Base-by-base conservation (phyloP, 2,329 filamentous ascomycete species). In the Fusarium agapanthi region DNA sequence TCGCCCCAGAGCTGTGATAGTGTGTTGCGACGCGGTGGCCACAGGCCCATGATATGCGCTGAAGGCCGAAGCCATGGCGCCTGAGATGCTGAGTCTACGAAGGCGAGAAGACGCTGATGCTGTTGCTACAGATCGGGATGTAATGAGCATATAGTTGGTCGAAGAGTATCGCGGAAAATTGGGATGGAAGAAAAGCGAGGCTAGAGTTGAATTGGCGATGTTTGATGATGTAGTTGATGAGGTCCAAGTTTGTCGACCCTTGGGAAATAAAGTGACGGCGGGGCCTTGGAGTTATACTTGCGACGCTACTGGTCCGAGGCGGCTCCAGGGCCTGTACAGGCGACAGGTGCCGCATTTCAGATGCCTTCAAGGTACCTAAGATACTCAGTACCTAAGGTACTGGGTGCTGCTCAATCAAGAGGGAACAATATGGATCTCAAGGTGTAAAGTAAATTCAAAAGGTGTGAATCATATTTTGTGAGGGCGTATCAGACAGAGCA, bases 1-100 rank as follows among this genome's bases (percentile, higher is more conserved):
- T 75, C 95, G 87, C 81, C 91, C 92, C 71, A 97, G 84, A 45
- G 92, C 89, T 22, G 94, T 97, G 67, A 93, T 82, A 4, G 94
- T 97, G 68, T 79, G 78, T 44, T 78, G 74, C 47, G 79, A 78
- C 68, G 69, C 69, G 48, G 75, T 75, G 73, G 79, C 75, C 62
- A 80, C 73, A 61, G 71, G 56, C 77, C 80, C 79, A 77, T 81
- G 78, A 76, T 80, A 79, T 74, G 78, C 77, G 79, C 79, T 80
- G 73, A 79, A 83, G 57, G 82, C 81, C 74, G 82, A 82, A 47
- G 81, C 80, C 82, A 84, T 84, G 79, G 79, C 79, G 79, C 78
- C 76, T 61, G 75, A 74, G 45, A 74, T 61, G 63, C 67, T 72
- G 64, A 47, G 55, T 60, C 72, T 78, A 54, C 69, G 75, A 59